Evolutionary conservation across 306 rosid species (phyloP).

Genomic region (Geum urbanum): DNA sequence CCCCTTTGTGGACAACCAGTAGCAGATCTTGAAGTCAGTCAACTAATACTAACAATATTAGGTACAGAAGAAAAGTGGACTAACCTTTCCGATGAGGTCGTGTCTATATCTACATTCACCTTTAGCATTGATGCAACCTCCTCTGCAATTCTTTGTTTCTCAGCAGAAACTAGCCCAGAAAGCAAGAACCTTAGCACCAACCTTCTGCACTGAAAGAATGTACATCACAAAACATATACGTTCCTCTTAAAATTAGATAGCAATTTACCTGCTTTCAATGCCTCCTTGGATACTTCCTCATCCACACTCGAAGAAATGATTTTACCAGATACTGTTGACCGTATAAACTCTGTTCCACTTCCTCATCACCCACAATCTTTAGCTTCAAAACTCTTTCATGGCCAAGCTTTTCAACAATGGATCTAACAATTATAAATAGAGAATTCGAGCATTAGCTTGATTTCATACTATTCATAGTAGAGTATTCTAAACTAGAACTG

Average conservation of each 20-base stretch:
- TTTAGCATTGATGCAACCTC: constrained; percentile 80
- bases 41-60: not conserved
- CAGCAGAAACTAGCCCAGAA: constrained; percentile 61
- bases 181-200: constrained; percentile 31
- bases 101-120: constrained; percentile 75
- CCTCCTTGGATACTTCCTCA: constrained; percentile 76
- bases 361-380: constrained; percentile 61
- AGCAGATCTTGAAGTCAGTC: too few relatives aligned
- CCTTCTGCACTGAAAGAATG: constrained; percentile 23
- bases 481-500: not conserved
- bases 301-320: constrained; percentile 56
- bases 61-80: constrained; percentile 16
- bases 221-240: constrained; percentile 21
- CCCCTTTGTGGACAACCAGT: too few relatives aligned
- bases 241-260: constrained; percentile 21
- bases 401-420: constrained; percentile 71
- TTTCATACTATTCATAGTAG: constrained; percentile 4
- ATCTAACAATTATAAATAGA: constrained; percentile 38
- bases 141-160: constrained; percentile 84
- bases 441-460: constrained; percentile 27
- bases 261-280: constrained; percentile 61
- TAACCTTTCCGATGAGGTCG: constrained; percentile 71
- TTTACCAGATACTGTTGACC: constrained; percentile 45
- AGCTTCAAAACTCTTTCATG: constrained; percentile 56
- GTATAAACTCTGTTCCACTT: constrained; percentile 71